Conservation (phyloP, 768 basidiomycete species). For the Boletus pseudopeckii region DNA sequence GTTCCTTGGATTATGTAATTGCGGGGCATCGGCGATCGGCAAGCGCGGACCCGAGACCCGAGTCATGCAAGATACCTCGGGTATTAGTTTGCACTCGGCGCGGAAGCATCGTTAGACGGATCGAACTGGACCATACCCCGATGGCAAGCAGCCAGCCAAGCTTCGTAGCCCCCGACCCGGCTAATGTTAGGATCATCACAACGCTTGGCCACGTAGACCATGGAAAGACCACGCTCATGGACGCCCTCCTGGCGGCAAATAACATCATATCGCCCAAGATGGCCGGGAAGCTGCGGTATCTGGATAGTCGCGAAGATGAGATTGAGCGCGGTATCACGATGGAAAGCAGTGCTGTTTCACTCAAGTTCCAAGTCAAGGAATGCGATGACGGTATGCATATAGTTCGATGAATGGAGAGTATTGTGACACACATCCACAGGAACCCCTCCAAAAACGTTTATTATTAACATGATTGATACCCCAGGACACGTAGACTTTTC, state of each 20-base stretch:
- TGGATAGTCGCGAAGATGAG: constrained; percentile 95
- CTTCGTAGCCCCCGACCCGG: constrained; percentile 28
- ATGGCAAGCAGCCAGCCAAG: constrained; percentile 22
- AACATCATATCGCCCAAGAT: constrained; percentile 93
- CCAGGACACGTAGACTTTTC: constrained; percentile 99
- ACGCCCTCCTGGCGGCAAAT: constrained; percentile 92
- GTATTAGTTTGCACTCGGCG: not conserved
- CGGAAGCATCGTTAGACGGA: not conserved
- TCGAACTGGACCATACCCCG: constrained; percentile 3
- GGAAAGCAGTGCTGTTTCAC: constrained; percentile 94
- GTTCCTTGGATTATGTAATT: constrained; percentile 3
- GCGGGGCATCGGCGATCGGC: not conserved
- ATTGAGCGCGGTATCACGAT: constrained; percentile 98
- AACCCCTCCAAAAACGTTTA: constrained; percentile 62
- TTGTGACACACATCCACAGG: constrained; percentile 44
- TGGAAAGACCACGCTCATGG: constrained; percentile 95
- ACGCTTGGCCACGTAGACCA: constrained; percentile 92
- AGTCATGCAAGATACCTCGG: constrained; percentile 1
- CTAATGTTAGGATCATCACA: constrained; percentile 72
- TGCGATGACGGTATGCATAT: constrained; percentile 56
- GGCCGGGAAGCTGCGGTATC: constrained; percentile 94
- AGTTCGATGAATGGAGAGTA: constrained; percentile 7
- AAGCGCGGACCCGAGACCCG: not conserved
- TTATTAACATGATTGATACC: constrained; percentile 96
- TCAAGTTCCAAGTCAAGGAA: constrained; percentile 81